phyloP scores from a whole-genome alignment of 1,139 yeast genomes.

The Suhomyces taliae region DNA sequence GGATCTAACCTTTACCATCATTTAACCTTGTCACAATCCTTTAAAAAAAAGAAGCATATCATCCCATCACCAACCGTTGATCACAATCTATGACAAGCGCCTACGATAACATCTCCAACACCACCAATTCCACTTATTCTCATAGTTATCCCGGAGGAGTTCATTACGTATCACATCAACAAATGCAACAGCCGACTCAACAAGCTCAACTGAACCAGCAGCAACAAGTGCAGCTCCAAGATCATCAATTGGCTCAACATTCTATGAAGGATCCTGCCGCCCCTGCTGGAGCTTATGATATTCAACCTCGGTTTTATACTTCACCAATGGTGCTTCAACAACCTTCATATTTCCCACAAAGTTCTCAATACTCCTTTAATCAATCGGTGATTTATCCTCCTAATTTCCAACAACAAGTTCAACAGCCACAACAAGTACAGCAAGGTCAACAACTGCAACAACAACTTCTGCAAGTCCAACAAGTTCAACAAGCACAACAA shows the following conservation, averaged over 20 bases:
- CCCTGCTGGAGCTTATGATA: slow-evolving; percentile 9
- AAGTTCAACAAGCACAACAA: slow-evolving; percentile 9
- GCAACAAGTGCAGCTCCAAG: slow-evolving; percentile 4
- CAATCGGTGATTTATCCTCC: slow-evolving; percentile 19
- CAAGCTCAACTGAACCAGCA: slow-evolving; percentile 8
- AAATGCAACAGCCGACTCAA: slow-evolving; percentile 12
- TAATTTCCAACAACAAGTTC: slow-evolving; percentile 14
- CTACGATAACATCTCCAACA: slow-evolving; percentile 3
- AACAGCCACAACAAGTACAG: slow-evolving; percentile 11
- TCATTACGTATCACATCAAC: slow-evolving; percentile 9
- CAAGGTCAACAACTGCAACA: slow-evolving; percentile 9
- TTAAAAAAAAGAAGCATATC: too few relatives aligned
- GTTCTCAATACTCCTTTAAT: slow-evolving; percentile 20
- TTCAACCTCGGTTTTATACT: slow-evolving; percentile 22
- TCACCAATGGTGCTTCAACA: slow-evolving; percentile 24
- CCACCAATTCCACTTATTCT: slow-evolving; percentile 3
- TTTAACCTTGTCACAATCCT: too few relatives aligned
- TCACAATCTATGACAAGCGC: slow-evolving; percentile 3
- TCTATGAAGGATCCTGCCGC: slow-evolving; percentile 8
- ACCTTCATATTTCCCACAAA: slow-evolving; percentile 19
- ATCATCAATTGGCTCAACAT: slow-evolving; percentile 10
- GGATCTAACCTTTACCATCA: too few relatives aligned
- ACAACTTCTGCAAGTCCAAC: slow-evolving; percentile 1
- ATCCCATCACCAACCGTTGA: neutral
- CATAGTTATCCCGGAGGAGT: slow-evolving; percentile 6